Conservation (phyloP, 805 yeast species). For the Candida glaebosa region DNA sequence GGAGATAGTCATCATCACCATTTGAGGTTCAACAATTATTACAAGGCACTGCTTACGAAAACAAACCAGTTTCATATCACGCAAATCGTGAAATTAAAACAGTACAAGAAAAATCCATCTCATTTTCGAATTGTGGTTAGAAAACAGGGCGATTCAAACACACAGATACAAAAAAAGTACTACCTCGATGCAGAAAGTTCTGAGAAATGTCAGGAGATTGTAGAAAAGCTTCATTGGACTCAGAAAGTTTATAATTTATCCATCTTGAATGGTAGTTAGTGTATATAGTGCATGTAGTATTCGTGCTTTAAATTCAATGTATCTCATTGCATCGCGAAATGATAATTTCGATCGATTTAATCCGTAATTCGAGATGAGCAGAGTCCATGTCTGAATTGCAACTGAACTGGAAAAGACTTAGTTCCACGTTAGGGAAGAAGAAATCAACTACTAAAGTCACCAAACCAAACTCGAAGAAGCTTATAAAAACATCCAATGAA, state of each 20-base stretch:
- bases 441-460: neutral
- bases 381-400: conserved; percentile 14
- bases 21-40: conserved; percentile 36
- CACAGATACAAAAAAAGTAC: conserved; percentile 70
- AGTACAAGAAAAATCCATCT: conserved; percentile 67
- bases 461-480: conserved; percentile 1
- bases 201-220: conserved; percentile 67
- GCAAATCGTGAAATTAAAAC: conserved; percentile 72
- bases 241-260: conserved; percentile 49
- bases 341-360: neutral
- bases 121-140: conserved; percentile 76
- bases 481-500: conserved; percentile 1
- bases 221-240: conserved; percentile 61
- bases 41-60: conserved; percentile 70
- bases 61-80: conserved; percentile 84
- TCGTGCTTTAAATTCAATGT: neutral
- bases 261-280: conserved; percentile 7
- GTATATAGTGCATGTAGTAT: neutral
- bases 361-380: neutral
- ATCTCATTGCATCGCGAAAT: neutral
- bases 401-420: conserved; percentile 24
- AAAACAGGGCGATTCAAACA: conserved; percentile 30
- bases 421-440: conserved; percentile 9
- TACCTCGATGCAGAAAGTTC: conserved; percentile 74
- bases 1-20: conserved; percentile 33